Base-by-base conservation (phyloP, 495 filamentous ascomycete genomes). In the Aspergillus mulundensis region DNA sequence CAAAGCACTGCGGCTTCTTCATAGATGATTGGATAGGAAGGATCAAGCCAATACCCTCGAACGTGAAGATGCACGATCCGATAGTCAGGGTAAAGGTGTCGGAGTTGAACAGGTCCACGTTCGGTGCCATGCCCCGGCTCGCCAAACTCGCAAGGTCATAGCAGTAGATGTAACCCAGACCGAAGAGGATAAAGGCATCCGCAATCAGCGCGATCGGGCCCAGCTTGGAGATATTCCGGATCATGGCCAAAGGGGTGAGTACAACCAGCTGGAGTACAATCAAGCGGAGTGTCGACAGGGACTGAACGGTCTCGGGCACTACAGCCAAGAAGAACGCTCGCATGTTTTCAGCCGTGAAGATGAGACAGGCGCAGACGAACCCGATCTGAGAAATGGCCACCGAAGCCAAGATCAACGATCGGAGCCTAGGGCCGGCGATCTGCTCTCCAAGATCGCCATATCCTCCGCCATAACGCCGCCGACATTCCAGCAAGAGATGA, bases 21-120 rank as follows among this genome's bases (percentile, higher is more conserved):
- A 96, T 96, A 7, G 90, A 91, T 61, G 90, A 87, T 69, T 96
- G 91, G 53, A 96, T 95, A 6, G 91, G 91, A 45, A 96, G 93
- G 69, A 96, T 93, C 24, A 96, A 78, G 11, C 91, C 91, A 56
- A 96, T 92, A 16, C 91, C 91, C 66, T 96, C 91, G 59, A 96
- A 96, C 1, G 91, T 96, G 73, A 96, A 96, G 61, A 96, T 95
- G 16, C 90, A 91, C 5, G 91, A 95, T 50, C 91, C 91, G 64
- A 96, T 95, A 65, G 95, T 94, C 20, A 95, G 78, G 0, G 90
- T 94, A 88, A 92, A 96, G 61, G 87, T 79, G 20, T 81, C 79
- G 3, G 80, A 66, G 73, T 96, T 95, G 77, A 96, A 95, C 56
- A 83, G 71, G 55, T 84, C 77, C 54, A 95, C 87, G 64, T 92